Base-by-base conservation (phyloP, 345 rosid species). In the Hibiscus syriacus region DNA sequence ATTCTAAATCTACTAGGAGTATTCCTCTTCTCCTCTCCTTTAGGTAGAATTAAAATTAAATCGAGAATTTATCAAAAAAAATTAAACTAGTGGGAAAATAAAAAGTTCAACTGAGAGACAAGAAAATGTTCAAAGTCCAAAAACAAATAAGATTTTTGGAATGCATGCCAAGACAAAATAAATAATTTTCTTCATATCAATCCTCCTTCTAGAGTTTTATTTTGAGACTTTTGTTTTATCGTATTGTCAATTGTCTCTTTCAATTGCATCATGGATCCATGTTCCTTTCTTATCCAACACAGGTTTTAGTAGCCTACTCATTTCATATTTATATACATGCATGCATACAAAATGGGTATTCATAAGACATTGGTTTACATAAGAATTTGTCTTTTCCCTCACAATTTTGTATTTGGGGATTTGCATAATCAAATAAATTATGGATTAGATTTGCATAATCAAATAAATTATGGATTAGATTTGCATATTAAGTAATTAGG, bases 91-190 rank as follows among this genome's bases (percentile, higher is more conserved):
- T 67, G 67, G 71, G 71, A 38, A 50, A 26, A 8, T 67, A 50
- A 66, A 58, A 2, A 26, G 71, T 66, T 72, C 38, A 65, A 13
- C 32, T 57, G 67, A 71, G 67, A 66, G 71, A 73, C 76, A 73
- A 58, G 46, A 25, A 49, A 57, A 67, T 58, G 71, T 38, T 72
- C 76, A 72, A 72, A 66, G 58, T 2, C 60, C 60, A 26, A 48
- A 23, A 46, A 26, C 11, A 53, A 23, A 23, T 23, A 23, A 23
- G 25, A 56, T 36, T 38, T n/a, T 66, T 58, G 6, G n/a, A 3
- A 4, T 45, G 50, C 50, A 13, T 17, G 50, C 17, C 50, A 2
- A 45, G 4, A 45, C 50, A 45, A 45, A 45, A 45, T 13, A 45
- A 43, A 43, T 43, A 43, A 16, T 13, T 45, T 45, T 45, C 50